Evolutionary conservation across 2,329 filamentous ascomycete species (phyloP).

Genomic region (Paraconiothyrium brasiliense): DNA sequence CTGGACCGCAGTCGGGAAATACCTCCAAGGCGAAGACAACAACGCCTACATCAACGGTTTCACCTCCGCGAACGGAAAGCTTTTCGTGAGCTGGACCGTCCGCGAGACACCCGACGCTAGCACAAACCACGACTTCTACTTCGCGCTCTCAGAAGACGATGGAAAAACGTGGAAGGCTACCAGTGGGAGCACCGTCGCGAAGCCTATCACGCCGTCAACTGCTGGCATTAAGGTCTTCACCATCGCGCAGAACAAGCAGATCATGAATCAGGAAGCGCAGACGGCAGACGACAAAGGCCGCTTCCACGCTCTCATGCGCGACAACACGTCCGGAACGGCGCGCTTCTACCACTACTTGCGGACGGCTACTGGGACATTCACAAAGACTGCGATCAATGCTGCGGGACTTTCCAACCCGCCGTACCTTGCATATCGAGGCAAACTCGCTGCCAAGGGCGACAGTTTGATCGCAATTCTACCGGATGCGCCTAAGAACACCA

Average conservation of each 20-base stretch:
- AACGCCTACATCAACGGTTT: slow-evolving; percentile 64
- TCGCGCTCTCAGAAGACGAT: slow-evolving; percentile 58
- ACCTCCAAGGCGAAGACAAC: slow-evolving; percentile 56
- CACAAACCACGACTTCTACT: slow-evolving; percentile 63
- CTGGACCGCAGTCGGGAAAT: slow-evolving; percentile 55
- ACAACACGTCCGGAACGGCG: slow-evolving; percentile 44
- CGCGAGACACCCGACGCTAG: slow-evolving; percentile 58
- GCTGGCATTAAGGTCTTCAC: slow-evolving; percentile 56
- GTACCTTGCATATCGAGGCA: slow-evolving; percentile 45
- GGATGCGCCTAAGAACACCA: slow-evolving; percentile 39
- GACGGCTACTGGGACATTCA: slow-evolving; percentile 38
- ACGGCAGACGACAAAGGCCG: slow-evolving; percentile 56
- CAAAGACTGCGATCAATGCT: slow-evolving; percentile 42
- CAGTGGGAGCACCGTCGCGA: slow-evolving; percentile 48
- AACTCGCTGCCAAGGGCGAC: slow-evolving; percentile 39
- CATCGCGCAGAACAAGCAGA: slow-evolving; percentile 58
- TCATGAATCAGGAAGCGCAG: slow-evolving; percentile 63
- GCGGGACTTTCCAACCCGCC: slow-evolving; percentile 41
- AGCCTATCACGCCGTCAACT: slow-evolving; percentile 54
- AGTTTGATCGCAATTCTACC: slow-evolving; percentile 42
- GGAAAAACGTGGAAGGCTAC: slow-evolving; percentile 58
- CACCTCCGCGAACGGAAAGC: slow-evolving; percentile 44
- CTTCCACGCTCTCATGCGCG: slow-evolving; percentile 61
- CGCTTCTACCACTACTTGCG: slow-evolving; percentile 47
- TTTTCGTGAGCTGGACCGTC: slow-evolving; percentile 62